phyloP scores from a whole-genome alignment of 306 rosid species.

The Cicer bijugum region DNA sequence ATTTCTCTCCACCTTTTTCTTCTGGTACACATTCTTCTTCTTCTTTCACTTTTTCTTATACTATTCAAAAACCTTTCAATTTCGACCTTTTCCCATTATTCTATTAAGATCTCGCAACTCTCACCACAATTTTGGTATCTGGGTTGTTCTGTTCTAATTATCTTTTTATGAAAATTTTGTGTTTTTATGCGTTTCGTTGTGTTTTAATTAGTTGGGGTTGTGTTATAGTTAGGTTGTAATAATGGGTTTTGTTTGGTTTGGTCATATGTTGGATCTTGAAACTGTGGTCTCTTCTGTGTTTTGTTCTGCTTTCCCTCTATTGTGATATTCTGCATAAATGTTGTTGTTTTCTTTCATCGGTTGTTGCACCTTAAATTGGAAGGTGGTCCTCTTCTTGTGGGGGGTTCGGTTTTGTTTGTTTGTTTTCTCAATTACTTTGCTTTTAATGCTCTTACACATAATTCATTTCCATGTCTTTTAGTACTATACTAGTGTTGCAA shows the following conservation, averaged over 20 bases:
- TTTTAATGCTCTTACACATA: conserved; percentile 42
- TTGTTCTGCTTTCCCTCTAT: conserved; percentile 3
- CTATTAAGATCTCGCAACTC: conserved; percentile 22
- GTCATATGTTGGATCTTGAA: conserved; percentile 55
- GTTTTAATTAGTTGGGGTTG: conserved; percentile 12
- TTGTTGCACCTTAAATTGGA: conserved; percentile 27
- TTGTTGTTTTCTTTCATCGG: conserved; percentile 14
- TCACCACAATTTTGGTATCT: neutral
- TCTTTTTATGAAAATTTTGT: neutral
- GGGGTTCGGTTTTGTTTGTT: conserved; percentile 24
- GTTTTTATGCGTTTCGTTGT: neutral
- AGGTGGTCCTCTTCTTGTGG: conserved; percentile 43
- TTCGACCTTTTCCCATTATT: neutral
- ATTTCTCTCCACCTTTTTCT: neutral
- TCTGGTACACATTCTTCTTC: conserved; percentile 10
- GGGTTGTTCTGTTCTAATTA: neutral
- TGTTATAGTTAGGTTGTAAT: conserved; percentile 28
- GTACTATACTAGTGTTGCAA: conserved; percentile 19
- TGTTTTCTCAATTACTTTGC: conserved; percentile 14
- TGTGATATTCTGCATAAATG: conserved; percentile 5
- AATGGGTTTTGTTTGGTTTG: conserved; percentile 35
- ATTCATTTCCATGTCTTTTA: conserved; percentile 38
- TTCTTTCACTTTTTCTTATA: neutral
- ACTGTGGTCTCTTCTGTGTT: conserved; percentile 31
- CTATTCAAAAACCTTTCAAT: neutral